phyloP scores from a whole-genome alignment of 768 basidiomycete genomes.

The Symmetrospora coprosmae region DNA sequence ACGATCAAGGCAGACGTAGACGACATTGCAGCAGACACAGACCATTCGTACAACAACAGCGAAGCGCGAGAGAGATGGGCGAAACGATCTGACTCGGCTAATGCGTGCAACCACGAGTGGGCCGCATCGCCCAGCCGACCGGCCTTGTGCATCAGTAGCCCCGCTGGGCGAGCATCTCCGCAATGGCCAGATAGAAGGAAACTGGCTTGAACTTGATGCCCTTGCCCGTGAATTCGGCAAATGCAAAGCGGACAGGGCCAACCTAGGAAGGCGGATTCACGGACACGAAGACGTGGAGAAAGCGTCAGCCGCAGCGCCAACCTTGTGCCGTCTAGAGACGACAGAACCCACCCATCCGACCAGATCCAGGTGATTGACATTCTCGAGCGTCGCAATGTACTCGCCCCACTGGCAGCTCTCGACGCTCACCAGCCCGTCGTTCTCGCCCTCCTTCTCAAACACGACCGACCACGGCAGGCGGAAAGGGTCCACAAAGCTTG shows the following conservation, averaged over 20 bases:
- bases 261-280: conserved; percentile 51
- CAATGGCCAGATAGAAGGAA: conserved; percentile 20
- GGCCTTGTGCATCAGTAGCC: no score
- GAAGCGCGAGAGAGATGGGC: no score
- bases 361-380: conserved; percentile 65
- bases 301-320: not conserved
- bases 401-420: conserved; percentile 84
- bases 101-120: no score
- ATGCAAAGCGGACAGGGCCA: conserved; percentile 71
- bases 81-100: no score
- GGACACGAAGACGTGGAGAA: not conserved
- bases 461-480: conserved; percentile 28
- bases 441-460: conserved; percentile 42
- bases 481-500: conserved; percentile 59
- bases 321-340: not conserved
- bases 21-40: no score
- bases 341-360: conserved; percentile 59
- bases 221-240: conserved; percentile 73
- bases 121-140: no score
- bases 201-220: conserved; percentile 78
- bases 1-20: no score
- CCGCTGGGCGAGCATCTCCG: conserved; percentile 7
- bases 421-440: conserved; percentile 85
- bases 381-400: conserved; percentile 77
- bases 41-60: no score